Base-by-base conservation (phyloP, 164 flowering plant genomes). In the Stephania japonica region DNA sequence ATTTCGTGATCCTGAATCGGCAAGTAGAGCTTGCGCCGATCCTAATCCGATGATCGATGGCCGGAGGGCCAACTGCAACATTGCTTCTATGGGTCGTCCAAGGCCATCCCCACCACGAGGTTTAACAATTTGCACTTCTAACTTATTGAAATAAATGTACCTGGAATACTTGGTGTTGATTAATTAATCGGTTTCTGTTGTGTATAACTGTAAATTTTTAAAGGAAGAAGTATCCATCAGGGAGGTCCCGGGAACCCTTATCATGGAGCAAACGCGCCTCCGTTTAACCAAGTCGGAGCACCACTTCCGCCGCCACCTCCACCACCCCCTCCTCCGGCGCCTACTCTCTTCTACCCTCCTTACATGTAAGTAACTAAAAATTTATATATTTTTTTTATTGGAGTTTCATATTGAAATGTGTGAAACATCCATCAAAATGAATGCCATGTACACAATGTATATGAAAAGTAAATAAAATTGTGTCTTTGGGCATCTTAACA, bases 41-140 rank as follows among this genome's bases (percentile, higher is more conserved):
- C 88, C 98, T 0, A 93, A 92, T 70, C 99, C 98, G 7, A 81
- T 93, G 72, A 95, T 95, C 61, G 96, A 91, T 68, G 96, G 97
- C 21, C 79, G 98, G 81, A 85, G 91, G 74, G 96, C 98, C 8
- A 93, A 95, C 73, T 95, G 99, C 73, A 95, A 95, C 72, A 89
- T 95, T 69, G 99, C 99, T 67, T 87, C 98, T 0, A 66, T 88
- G 9, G 99, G 99, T 7, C 82, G 97, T 53, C 94, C 97, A 12
- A 75, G 95, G 49, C 91, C 92, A 47, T 89, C 97, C 7, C 93
- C 97, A 7, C 92, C 94, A n/a, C 72, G 91, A 86, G 93, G 96
- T 93, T 32, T 59, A 69, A 61, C 7, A 47, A 12, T 47, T 47
- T 12, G 38, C 38, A 32, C 38, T 32, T 4, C 38, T 32, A 32